Base-by-base conservation (phyloP, 2,329 filamentous ascomycete genomes). In the Pochonia chlamydosporia region DNA sequence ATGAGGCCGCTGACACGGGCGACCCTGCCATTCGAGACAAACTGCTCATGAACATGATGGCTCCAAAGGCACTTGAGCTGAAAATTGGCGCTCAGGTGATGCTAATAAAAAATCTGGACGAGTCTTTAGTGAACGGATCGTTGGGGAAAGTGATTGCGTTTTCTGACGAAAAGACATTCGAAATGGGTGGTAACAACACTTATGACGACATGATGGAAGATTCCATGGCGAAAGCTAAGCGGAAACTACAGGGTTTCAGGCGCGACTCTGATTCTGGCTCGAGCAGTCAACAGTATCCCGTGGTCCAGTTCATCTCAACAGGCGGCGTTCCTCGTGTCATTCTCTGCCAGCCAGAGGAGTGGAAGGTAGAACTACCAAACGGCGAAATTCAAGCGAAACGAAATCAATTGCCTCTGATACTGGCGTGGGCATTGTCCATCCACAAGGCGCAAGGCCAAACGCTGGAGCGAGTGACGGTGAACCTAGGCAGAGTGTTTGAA, bases 21-120 rank as follows among this genome's bases (percentile, higher is more conserved):
- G 89, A 96, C 54, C 74, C 76, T 16, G 68, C 73, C 1, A 66
- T 85, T 31, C 84, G 88, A 26, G 89, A 95, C 40, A 91, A 83
- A 60, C 67, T 97, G 1, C 73, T 99, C 5, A 67, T 79, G 5
- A 96, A 92, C 60, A 95, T 95, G 81, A 96, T 99, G 87, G 91
- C 93, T 0, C 91, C 93, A 0, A 85, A 85, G 56, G 62, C 68
- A 0, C 79, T 99, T 18, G 81, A 87, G 28, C 70, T 99, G 25
- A 97, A 96, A 65, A 85, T 93, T 52, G 89, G 90, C 9, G 89
- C 93, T 0, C 95, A 99, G 63, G 95, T 99, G 39, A 99, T 99
- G 93, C 74, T 99, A n/a, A 96, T 99, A 74, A 99, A 99, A 67
- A 99, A 99, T 58, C 85, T 97, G 69, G 93, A 99, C 60, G 89